Conservation (phyloP, 192 early-diverging fungal genomes). For the Obelidium mucronatum region DNA sequence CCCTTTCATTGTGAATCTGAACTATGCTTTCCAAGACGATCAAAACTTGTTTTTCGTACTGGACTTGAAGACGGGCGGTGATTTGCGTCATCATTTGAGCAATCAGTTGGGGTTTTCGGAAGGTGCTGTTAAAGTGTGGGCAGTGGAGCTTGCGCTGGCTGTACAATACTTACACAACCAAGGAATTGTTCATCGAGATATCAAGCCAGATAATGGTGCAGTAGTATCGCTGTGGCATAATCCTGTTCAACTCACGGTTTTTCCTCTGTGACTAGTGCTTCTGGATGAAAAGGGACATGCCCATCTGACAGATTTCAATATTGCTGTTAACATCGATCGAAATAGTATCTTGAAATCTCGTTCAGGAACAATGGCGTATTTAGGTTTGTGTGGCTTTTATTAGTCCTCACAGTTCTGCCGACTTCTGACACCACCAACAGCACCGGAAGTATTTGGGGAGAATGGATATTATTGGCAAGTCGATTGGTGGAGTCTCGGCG, state of each 20-base stretch:
- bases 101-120: slow-evolving; percentile 76
- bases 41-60: slow-evolving; percentile 92
- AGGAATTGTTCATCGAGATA: slow-evolving; percentile 88
- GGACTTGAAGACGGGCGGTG: slow-evolving; percentile 95
- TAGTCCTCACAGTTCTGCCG: neutral
- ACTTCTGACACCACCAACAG: slow-evolving; percentile 21
- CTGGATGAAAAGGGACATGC: slow-evolving; percentile 84
- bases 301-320: slow-evolving; percentile 96
- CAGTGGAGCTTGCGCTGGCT: slow-evolving; percentile 87
- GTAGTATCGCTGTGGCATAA: too few species aligned
- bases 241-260: too few species aligned
- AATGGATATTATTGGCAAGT: slow-evolving; percentile 61
- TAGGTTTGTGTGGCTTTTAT: slow-evolving; percentile 55
- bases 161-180: slow-evolving; percentile 83
- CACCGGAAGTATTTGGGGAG: slow-evolving; percentile 55
- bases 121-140: slow-evolving; percentile 80
- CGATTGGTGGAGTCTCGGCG: slow-evolving; percentile 86
- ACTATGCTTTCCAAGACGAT: slow-evolving; percentile 97
- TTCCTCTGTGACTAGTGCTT: slow-evolving; percentile 56
- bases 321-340: slow-evolving; percentile 78
- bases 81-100: slow-evolving; percentile 88
- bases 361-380: slow-evolving; percentile 91
- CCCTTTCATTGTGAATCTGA: slow-evolving; percentile 69
- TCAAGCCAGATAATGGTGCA: slow-evolving; percentile 90
- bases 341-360: slow-evolving; percentile 77